phyloP scores from a whole-genome alignment of 257 asterid species.

The Agastache rugosa region DNA sequence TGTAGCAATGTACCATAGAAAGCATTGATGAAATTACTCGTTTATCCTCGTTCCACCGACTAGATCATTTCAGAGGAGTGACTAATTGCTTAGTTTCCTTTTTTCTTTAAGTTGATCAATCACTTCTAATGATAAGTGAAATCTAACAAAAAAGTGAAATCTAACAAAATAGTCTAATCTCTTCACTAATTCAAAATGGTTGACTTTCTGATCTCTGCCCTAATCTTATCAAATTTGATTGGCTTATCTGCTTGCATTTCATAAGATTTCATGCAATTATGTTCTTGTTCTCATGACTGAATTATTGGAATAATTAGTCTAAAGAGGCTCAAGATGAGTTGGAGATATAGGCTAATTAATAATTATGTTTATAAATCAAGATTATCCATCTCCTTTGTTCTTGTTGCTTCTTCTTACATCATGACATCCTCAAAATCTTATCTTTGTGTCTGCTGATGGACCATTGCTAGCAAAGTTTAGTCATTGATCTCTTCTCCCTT shows the following conservation, averaged over 20 bases:
- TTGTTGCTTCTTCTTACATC: background rate
- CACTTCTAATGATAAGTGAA: too few species aligned
- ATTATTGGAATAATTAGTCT: background rate
- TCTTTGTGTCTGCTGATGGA: background rate
- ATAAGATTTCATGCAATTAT: background rate
- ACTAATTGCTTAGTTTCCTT: too few species aligned
- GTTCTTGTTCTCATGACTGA: background rate
- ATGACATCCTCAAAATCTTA: background rate
- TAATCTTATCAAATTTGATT: background rate
- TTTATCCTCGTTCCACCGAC: background rate
- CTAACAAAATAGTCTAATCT: background rate
- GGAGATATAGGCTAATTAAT: too few species aligned
- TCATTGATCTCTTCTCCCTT: background rate
- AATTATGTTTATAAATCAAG: too few species aligned
- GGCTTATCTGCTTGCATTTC: background rate
- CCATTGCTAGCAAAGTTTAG: background rate
- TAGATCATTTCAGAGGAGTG: too few species aligned
- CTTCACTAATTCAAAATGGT: background rate
- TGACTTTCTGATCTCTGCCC: too few species aligned
- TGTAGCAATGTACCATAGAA: too few species aligned
- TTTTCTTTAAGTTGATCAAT: too few species aligned
- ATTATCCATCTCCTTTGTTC: background rate
- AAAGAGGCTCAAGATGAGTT: too few species aligned
- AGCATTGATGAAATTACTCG: too few species aligned
- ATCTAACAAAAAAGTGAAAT: background rate